Conservation (phyloP, 352 stramenopile species). For the Globisporangium echinulatum region DNA sequence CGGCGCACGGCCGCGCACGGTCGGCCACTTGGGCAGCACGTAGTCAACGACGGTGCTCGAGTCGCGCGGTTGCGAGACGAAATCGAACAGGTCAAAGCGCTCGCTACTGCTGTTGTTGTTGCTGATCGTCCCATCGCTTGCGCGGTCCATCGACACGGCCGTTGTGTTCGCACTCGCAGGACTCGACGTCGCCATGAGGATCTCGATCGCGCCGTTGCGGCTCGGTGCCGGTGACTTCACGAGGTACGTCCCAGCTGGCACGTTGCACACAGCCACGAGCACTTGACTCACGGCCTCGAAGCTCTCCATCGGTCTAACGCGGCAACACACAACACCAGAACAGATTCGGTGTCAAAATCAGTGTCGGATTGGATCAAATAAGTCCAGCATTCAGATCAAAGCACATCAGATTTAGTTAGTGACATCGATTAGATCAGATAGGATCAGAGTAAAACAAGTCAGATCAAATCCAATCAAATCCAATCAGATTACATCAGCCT, state of each 20-base stretch:
- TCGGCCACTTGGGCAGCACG: slow-evolving; percentile 37
- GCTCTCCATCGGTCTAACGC: slow-evolving; percentile 23
- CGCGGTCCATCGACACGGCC: too few species aligned
- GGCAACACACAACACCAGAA: background rate
- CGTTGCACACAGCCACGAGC: slow-evolving; percentile 20
- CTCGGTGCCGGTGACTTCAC: slow-evolving; percentile 13
- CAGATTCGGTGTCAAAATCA: too few species aligned
- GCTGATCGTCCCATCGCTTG: too few species aligned
- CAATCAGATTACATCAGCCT: too few species aligned
- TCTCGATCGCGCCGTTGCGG: slow-evolving; percentile 3
- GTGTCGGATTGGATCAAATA: too few species aligned
- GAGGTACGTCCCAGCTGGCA: slow-evolving; percentile 34
- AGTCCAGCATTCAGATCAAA: too few species aligned
- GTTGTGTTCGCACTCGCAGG: background rate
- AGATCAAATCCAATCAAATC: too few species aligned
- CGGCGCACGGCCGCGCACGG: slow-evolving; percentile 33
- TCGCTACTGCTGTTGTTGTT: background rate
- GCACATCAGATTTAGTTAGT: too few species aligned
- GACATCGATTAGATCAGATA: too few species aligned
- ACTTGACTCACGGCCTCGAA: slow-evolving; percentile 29
- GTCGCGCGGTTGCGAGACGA: slow-evolving; percentile 1
- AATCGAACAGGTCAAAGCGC: slow-evolving; percentile 4
- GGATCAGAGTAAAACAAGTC: too few species aligned
- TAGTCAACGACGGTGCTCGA: slow-evolving; percentile 5
- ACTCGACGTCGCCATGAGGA: slow-evolving; percentile 4